Percentiles rank a stretch among this genome's conserved stretches.
These are phyloP conservation scores for Axilococcus clingmanii DNA, from an alignment of 139 green algal genomes.

Conservation along the genomic window DNA sequence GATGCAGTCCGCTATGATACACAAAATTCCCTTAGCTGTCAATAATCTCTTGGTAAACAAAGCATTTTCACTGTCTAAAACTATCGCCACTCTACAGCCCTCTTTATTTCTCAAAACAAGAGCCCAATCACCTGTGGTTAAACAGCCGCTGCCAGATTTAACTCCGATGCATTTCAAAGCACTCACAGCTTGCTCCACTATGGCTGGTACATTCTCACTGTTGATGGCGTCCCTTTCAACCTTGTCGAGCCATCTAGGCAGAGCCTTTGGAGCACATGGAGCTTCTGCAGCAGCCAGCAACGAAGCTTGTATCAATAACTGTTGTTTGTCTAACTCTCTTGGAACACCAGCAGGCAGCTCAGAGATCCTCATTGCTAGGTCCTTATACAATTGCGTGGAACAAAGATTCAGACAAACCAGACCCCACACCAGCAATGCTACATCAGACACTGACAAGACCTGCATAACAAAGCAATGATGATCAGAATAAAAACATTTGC, in stretches of 20 bases:
- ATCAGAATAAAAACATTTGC: too few relatives aligned
- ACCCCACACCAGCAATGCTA: too few relatives aligned
- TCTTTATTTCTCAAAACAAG: too few relatives aligned
- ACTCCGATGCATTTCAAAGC: neutral
- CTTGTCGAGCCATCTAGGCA: neutral
- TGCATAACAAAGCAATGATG: too few relatives aligned
- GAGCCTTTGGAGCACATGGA: neutral
- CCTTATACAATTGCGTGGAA: slow-evolving; percentile 5
- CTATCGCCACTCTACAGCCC: too few relatives aligned
- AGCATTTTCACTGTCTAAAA: too few relatives aligned
- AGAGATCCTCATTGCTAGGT: neutral
- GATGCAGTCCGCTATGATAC: too few relatives aligned
- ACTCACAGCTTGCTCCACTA: neutral
- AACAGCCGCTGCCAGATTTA: neutral
- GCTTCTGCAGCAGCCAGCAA: neutral
- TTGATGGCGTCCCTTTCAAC: neutral
- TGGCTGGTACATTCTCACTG: neutral
- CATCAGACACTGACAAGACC: too few relatives aligned
- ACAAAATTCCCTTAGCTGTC: too few relatives aligned
- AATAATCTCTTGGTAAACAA: too few relatives aligned
- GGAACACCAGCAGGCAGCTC: slow-evolving; percentile 12
- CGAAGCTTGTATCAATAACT: neutral
- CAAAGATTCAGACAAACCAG: neutral
- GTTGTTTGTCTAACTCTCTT: neutral
- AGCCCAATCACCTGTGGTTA: neutral